phyloP scores from a whole-genome alignment of 176 grass and related monocot genomes.

The Oryza australiensis region DNA sequence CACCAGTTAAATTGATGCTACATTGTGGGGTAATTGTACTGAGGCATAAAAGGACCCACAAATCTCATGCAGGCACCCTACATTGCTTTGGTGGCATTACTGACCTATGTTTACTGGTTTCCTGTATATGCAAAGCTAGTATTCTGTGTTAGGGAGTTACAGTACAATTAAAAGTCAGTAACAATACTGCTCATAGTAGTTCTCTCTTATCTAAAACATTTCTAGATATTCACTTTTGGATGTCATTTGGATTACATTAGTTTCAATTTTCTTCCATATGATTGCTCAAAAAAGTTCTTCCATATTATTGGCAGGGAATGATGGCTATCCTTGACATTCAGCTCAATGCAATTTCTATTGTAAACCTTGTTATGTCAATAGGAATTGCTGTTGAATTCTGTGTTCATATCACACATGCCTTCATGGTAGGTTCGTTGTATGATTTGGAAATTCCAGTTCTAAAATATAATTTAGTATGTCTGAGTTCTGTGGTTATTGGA shows the following conservation, averaged over 20 bases:
- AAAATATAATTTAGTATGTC: slow-evolving; percentile 7
- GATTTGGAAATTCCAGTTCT: slow-evolving; percentile 19
- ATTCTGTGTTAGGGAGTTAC: slow-evolving; percentile 6
- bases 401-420: slow-evolving; percentile 97
- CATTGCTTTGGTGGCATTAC: slow-evolving; percentile 10
- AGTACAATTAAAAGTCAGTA: slow-evolving; percentile 6
- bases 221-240: slow-evolving; percentile 11
- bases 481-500: slow-evolving; percentile 6
- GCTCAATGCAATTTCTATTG: slow-evolving; percentile 95
- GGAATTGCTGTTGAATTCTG: slow-evolving; percentile 99
- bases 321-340: slow-evolving; percentile 92
- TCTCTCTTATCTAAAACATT: not conserved
- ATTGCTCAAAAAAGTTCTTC: not conserved
- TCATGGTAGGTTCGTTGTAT: slow-evolving; percentile 70
- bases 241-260: not conserved
- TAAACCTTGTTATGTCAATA: slow-evolving; percentile 99
- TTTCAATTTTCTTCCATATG: not conserved
- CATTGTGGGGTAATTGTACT: not conserved
- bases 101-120: not conserved
- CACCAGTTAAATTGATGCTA: not conserved
- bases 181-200: slow-evolving; percentile 27
- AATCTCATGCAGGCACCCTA: slow-evolving; percentile 7
- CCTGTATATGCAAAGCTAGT: slow-evolving; percentile 19
- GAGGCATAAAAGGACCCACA: slow-evolving; percentile 20
- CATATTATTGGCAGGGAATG: slow-evolving; percentile 72